These are phyloP conservation scores for Tilletia setariae DNA, from an alignment of 1,284 basidiomycete species.

Conservation along the genomic window DNA sequence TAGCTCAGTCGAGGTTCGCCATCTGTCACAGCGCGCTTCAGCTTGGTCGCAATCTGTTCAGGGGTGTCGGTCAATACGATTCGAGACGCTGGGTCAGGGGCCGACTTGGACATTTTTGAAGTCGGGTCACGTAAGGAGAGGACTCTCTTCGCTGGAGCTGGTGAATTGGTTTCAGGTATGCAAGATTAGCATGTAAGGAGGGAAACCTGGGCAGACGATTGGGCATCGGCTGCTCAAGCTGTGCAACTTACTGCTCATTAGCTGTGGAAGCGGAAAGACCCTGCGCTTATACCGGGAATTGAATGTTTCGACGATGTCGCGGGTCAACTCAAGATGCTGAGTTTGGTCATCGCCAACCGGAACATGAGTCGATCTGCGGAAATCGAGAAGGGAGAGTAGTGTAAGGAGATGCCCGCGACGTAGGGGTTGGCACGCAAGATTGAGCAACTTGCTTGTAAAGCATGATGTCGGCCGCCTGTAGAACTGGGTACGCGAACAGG, in stretches of 20 bases:
- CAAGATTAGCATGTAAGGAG: neutral
- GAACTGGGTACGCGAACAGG: conserved; percentile 83
- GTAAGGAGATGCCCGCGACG: neutral
- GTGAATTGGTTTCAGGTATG: neutral
- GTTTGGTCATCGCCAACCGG: conserved; percentile 93
- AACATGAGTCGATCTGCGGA: conserved; percentile 75
- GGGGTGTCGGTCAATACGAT: conserved; percentile 78
- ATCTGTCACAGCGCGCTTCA: conserved; percentile 81
- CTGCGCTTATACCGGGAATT: conserved; percentile 62
- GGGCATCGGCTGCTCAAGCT: too few relatives aligned
- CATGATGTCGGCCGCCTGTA: conserved; percentile 90
- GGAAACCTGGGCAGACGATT: too few relatives aligned
- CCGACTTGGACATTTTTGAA: conserved; percentile 93
- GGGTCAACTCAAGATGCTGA: conserved; percentile 83
- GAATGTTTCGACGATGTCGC: conserved; percentile 78
- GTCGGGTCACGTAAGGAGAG: conserved; percentile 80
- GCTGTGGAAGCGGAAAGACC: conserved; percentile 72
- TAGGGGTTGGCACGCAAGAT: neutral
- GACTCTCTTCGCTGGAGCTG: conserved; percentile 67
- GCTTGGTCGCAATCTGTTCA: conserved; percentile 66
- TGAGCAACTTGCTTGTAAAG: conserved; percentile 67
- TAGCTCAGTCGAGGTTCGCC: conserved; percentile 67
- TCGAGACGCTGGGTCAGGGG: conserved; percentile 73
- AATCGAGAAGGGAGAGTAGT: neutral
- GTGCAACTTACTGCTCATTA: conserved; percentile 72